Conservation (phyloP, 2,329 filamentous ascomycete genomes). For the Colletotrichum endophyticum region DNA sequence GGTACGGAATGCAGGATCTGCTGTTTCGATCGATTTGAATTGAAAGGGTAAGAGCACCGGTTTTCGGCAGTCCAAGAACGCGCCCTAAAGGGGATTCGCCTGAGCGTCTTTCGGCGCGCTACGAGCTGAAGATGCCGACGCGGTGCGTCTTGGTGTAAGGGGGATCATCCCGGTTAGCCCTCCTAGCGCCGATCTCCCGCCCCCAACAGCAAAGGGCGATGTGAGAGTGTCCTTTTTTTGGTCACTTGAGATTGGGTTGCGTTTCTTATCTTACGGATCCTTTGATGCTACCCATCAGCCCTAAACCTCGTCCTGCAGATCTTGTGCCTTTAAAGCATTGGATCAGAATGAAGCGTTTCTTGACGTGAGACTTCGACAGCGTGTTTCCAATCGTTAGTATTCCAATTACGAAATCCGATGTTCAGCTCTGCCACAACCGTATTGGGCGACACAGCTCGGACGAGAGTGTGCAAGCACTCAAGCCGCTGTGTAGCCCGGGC, state of each 20-base stretch:
- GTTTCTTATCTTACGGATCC: neutral
- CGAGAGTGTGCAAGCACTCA: neutral
- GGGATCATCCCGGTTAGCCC: neutral
- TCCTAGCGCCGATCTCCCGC: neutral
- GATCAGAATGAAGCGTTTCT: neutral
- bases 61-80: neutral
- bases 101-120: neutral
- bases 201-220: neutral
- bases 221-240: neutral
- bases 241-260: neutral
- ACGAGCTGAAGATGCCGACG: neutral
- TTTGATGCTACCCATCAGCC: neutral
- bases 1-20: neutral
- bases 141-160: neutral
- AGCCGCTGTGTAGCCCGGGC: neutral
- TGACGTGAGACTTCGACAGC: neutral
- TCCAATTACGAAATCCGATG: neutral
- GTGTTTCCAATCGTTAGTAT: neutral
- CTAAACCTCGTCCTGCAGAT: neutral
- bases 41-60: neutral
- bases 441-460: neutral
- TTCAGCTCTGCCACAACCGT: neutral
- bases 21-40: neutral
- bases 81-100: neutral
- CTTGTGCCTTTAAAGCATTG: neutral